Base-by-base conservation (phyloP, 1,139 yeast species). In the Hanseniaspora gamundiae region DNA sequence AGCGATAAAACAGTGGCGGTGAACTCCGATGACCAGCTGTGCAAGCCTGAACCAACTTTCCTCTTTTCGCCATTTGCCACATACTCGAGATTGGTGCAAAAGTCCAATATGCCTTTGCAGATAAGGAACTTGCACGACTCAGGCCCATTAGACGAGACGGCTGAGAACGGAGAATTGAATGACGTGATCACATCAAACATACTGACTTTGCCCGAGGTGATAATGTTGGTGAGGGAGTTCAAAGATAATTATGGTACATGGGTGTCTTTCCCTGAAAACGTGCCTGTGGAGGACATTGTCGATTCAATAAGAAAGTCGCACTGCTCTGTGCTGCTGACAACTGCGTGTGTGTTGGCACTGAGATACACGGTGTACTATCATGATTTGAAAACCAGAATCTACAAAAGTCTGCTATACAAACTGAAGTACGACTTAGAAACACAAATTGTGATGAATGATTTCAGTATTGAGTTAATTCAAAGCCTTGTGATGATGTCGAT, bases 201-300 rank as follows among this genome's bases (percentile, higher is more conserved):
- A 7, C 52, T 83, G n/a, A 58, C 76, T 0, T 59, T 68, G 41
- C 59, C 60, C 2, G 78, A 79, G 51, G 74, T 75, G 0, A 54
- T 69, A 8, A 69, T 67, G 29, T 59, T 82, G 35, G 61, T 83
- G 51, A 68, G 69, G 43, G 74, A 73, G 45, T 83, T 83, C 56
- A 65, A 83, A 42, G 72, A 77, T 46, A 71, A 81, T 53, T 82
- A 79, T 54, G 86, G 87, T 9, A 66, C 84, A 35, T 83, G 94
- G 94, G 79, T 81, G 3, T 78, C 84, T 47, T 76, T 83, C 45
- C 87, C 91, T 0, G 70, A 73, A 39, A 65, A 65, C 21, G 58
- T 74, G 33, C 62, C 77, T 2, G 70, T 80, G 0, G 71, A 65
- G 17, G 67, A 63, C 21, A 61, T 83, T 33, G 65, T 82, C 9